Conservation (phyloP, 2,329 filamentous ascomycete species). For the Alternaria tenuissima region DNA sequence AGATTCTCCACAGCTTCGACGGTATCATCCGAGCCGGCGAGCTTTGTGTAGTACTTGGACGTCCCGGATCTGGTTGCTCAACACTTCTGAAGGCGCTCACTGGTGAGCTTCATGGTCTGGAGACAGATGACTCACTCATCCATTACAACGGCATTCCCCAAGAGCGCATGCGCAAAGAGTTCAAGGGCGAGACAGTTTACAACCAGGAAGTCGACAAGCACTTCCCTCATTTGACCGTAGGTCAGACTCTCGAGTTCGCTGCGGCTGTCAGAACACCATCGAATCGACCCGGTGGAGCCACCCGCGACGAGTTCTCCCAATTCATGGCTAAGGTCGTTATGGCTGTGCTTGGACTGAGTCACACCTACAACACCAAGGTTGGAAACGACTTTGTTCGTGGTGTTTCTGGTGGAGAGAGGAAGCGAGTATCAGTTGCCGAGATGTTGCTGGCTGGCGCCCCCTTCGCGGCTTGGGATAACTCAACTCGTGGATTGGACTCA, state of each 20-base stretch:
- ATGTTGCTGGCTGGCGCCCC: constrained; percentile 53
- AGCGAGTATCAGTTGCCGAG: constrained; percentile 69
- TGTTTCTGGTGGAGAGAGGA: constrained; percentile 68
- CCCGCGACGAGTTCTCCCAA: constrained; percentile 55
- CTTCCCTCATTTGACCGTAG: constrained; percentile 66
- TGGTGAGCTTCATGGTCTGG: constrained; percentile 67
- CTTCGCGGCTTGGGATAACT: constrained; percentile 57
- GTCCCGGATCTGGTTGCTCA: constrained; percentile 67
- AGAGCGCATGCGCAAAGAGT: constrained; percentile 56
- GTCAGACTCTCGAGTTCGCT: constrained; percentile 65
- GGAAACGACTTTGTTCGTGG: constrained; percentile 68
- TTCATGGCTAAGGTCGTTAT: constrained; percentile 62
- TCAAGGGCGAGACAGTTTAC: constrained; percentile 58
- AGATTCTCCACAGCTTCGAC: constrained; percentile 64
- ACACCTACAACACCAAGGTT: constrained; percentile 65
- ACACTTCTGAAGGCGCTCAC: constrained; percentile 70
- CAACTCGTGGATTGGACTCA: constrained; percentile 51
- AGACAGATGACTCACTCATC: constrained; percentile 62
- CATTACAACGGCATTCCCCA: constrained; percentile 67
- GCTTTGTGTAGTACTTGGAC: constrained; percentile 57
- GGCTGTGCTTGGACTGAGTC: constrained; percentile 62
- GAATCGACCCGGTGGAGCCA: constrained; percentile 45
- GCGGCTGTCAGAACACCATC: constrained; percentile 61
- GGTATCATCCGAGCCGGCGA: constrained; percentile 62
- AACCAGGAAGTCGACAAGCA: constrained; percentile 60